These are phyloP conservation scores for Dacryopinax primogenitus DNA, from an alignment of 768 basidiomycete genomes.

Conservation along the genomic window DNA sequence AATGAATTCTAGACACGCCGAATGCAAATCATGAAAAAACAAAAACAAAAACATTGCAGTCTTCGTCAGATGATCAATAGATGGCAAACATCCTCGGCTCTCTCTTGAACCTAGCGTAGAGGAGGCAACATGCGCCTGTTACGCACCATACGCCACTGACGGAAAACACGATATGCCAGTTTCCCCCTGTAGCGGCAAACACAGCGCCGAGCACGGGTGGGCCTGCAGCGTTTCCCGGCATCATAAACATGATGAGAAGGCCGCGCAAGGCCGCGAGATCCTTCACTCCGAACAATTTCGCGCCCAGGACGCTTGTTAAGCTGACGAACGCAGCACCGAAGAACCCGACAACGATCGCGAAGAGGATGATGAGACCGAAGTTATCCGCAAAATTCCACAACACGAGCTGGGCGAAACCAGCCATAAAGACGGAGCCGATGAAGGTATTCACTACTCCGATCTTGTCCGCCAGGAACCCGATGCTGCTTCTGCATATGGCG, in stretches of 20 bases:
- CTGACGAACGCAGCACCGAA: constrained; percentile 20
- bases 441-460: constrained; percentile 33
- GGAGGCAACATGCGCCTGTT: not conserved
- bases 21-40: too few species aligned
- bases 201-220: not conserved
- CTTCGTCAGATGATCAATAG: too few species aligned
- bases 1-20: too few species aligned
- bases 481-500: constrained; percentile 25
- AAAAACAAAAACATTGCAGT: not conserved
- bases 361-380: constrained; percentile 26
- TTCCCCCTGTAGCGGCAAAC: not conserved
- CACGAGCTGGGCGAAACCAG: constrained; percentile 29
- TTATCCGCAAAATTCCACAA: constrained; percentile 30
- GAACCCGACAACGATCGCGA: constrained; percentile 28
- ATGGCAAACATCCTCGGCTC: not conserved
- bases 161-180: not conserved
- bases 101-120: not conserved
- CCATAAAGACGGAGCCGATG: constrained; percentile 26
- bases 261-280: not conserved
- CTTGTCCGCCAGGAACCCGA: constrained; percentile 30
- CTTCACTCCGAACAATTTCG: not conserved
- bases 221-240: not conserved
- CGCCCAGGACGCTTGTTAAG: not conserved
- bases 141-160: not conserved
- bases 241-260: not conserved